A percentile compares a stretch with the other conserved stretches of the same genome.
Evolutionary conservation across 139 green algal genomes (phyloP).

Genomic region (Micromonas pusilla): DNA sequence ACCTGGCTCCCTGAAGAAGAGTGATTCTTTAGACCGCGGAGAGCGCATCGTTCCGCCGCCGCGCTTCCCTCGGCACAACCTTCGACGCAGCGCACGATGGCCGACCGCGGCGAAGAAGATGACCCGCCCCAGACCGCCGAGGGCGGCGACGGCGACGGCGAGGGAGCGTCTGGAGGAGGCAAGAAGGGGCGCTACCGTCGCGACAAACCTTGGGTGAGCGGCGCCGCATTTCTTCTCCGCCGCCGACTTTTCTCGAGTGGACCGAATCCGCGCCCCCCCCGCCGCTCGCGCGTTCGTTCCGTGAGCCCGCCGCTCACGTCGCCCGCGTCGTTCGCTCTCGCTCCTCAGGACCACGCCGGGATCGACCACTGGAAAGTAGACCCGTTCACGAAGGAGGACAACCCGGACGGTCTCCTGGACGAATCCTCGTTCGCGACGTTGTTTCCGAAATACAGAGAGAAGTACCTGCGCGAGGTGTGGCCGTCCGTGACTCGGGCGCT

Average conservation of each 20-base stretch:
- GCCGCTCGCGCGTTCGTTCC: too few relatives aligned
- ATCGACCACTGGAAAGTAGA: constrained; percentile 80
- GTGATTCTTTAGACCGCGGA: too few relatives aligned
- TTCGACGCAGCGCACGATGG: too few relatives aligned
- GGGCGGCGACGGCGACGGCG: background rate
- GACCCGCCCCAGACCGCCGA: too few relatives aligned
- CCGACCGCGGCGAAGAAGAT: too few relatives aligned
- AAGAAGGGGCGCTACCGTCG: constrained; percentile 18
- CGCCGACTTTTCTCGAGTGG: background rate
- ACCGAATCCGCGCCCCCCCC: background rate
- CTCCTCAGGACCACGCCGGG: constrained; percentile 93
- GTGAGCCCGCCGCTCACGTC: too few relatives aligned
- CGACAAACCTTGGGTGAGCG: constrained; percentile 19
- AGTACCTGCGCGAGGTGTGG: constrained; percentile 96
- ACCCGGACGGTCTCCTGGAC: constrained; percentile 83
- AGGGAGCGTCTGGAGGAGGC: background rate
- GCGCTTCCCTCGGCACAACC: too few relatives aligned
- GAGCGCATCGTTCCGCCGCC: too few relatives aligned
- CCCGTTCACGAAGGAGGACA: constrained; percentile 55
- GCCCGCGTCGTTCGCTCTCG: constrained; percentile 39
- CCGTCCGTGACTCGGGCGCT: constrained; percentile 77
- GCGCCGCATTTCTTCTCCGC: background rate
- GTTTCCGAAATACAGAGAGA: constrained; percentile 98
- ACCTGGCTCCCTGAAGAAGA: too few relatives aligned
- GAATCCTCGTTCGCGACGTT: constrained; percentile 94